phyloP scores from a whole-genome alignment of 768 basidiomycete species.

The Kwoniella botswanensis region DNA sequence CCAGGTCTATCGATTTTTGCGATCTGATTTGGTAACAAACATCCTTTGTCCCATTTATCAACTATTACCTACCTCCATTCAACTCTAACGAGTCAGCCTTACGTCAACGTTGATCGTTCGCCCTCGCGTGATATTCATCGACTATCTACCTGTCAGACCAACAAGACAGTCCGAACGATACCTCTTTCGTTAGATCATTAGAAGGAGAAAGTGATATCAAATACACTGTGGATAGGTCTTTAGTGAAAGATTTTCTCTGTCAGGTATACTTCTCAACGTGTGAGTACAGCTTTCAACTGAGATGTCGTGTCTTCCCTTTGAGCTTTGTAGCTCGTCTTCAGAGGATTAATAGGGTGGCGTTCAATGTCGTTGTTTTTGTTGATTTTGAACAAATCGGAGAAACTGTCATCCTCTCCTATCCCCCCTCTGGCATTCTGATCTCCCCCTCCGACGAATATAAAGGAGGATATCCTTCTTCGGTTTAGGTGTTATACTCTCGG shows the following conservation, averaged over 20 bases:
- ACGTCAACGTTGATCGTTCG: constrained; percentile 1
- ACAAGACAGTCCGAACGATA: neutral
- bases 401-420: neutral
- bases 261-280: constrained; percentile 1
- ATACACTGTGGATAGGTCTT: neutral
- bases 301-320: neutral
- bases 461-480: neutral
- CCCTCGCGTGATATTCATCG: neutral
- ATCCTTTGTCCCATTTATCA: constrained; percentile 8
- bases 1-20: neutral
- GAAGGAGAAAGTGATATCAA: neutral
- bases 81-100: neutral
- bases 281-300: neutral
- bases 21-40: neutral
- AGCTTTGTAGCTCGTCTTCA: too few species aligned
- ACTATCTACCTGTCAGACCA: neutral
- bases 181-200: neutral
- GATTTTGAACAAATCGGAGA: too few species aligned
- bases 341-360: too few species aligned
- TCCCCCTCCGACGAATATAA: neutral
- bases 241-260: neutral
- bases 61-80: neutral
- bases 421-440: neutral
- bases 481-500: neutral
- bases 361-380: too few species aligned